These are phyloP conservation scores for Scheffersomyces stipitis DNA, from an alignment of 805 yeast species.

Conservation along the genomic window DNA sequence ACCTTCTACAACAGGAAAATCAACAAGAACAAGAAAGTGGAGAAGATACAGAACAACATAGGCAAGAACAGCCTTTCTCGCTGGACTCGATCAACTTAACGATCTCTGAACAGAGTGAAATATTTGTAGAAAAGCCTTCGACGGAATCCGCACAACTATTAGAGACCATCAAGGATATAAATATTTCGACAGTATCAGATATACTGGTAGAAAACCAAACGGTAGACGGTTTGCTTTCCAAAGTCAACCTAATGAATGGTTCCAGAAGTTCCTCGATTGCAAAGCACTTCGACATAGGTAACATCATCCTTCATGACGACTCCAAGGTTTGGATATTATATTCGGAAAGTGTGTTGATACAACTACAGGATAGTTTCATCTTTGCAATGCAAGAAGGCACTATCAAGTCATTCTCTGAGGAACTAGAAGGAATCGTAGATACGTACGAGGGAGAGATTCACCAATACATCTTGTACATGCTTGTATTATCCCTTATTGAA, in stretches of 20 bases:
- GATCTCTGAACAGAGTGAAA: neutral
- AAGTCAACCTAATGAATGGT: neutral
- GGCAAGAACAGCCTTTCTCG: too few relatives aligned
- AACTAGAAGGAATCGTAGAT: neutral
- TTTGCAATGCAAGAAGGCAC: neutral
- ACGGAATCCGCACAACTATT: neutral
- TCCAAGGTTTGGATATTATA: constrained; percentile 5
- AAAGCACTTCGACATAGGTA: neutral
- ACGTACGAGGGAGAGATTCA: neutral
- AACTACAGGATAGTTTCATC: neutral
- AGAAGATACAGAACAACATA: neutral
- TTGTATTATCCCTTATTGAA: constrained; percentile 3
- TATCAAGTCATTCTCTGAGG: neutral
- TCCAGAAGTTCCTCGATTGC: neutral
- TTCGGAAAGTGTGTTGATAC: constrained; percentile 2
- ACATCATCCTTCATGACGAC: constrained; percentile 2
- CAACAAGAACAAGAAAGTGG: neutral
- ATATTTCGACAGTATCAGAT: neutral
- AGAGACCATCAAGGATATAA: neutral
- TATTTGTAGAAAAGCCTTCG: neutral
- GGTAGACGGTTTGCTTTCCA: neutral
- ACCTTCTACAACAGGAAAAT: neutral
- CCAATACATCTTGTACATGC: constrained; percentile 7
- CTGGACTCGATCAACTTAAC: neutral
- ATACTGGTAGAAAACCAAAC: neutral